These are phyloP conservation scores for Colletotrichum camelliae DNA, from an alignment of 2,329 filamentous ascomycete species.

Conservation along the genomic window DNA sequence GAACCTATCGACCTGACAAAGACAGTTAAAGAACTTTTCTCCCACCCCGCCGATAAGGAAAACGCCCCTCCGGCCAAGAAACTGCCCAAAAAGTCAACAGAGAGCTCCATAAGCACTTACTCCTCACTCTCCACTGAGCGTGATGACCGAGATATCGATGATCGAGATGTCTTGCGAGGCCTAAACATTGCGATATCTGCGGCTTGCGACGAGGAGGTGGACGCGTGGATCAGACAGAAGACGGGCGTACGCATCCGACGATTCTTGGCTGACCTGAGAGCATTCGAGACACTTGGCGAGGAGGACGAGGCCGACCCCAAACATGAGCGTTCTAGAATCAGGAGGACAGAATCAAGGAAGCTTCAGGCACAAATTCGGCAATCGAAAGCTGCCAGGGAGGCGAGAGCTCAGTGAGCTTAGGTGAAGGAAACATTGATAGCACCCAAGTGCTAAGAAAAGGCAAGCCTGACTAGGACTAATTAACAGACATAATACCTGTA, in stretches of 20 bases:
- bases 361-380: conserved; percentile 40
- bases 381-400: conserved; percentile 24
- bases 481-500: not conserved
- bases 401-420: not conserved
- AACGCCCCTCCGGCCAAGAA: not conserved
- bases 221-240: conserved; percentile 54
- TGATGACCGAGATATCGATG: conserved; percentile 45
- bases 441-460: not conserved
- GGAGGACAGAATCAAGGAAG: conserved; percentile 37
- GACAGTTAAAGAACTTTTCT: not conserved
- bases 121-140: conserved; percentile 29
- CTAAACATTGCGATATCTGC: conserved; percentile 61
- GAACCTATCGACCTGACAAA: not conserved
- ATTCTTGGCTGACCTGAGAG: conserved; percentile 60
- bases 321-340: conserved; percentile 30
- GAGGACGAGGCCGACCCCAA: conserved; percentile 29
- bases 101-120: conserved; percentile 15
- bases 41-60: not conserved
- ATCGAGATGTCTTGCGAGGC: conserved; percentile 59
- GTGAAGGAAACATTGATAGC: not conserved
- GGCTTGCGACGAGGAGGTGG: conserved; percentile 59
- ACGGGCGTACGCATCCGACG: conserved; percentile 59
- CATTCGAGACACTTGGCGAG: conserved; percentile 51
- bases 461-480: not conserved
- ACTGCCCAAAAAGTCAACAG: not conserved